phyloP scores from a whole-genome alignment of 306 rosid species.

The Rosa multiflora region DNA sequence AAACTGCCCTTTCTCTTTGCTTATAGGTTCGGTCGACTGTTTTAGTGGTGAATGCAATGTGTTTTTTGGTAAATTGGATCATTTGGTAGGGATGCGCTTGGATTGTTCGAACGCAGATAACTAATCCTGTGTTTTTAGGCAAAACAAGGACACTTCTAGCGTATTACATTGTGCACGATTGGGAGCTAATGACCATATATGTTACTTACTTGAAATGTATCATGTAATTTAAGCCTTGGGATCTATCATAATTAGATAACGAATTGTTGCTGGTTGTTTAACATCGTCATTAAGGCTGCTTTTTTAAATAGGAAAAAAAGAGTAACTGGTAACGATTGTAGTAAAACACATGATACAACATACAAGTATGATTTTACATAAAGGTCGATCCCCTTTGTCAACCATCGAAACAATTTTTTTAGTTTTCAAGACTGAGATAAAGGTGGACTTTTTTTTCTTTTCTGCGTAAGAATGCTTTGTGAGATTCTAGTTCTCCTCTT shows the following conservation, averaged over 20 bases:
- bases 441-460: not conserved
- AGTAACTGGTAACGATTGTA: not conserved
- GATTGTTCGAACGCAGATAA: not conserved
- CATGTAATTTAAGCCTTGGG: not conserved
- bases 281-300: not conserved
- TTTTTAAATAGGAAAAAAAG: not conserved
- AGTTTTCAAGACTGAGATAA: not conserved
- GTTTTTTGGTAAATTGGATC: not conserved
- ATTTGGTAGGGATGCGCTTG: not conserved
- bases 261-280: not conserved
- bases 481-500: not conserved
- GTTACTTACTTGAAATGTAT: not conserved
- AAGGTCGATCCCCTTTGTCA: not conserved
- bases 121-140: not conserved
- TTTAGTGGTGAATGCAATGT: not conserved
- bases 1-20: not conserved
- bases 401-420: not conserved
- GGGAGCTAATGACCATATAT: constrained; percentile 1
- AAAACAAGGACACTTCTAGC: not conserved
- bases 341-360: not conserved
- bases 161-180: not conserved
- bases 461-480: too few species aligned
- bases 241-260: not conserved
- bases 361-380: not conserved
- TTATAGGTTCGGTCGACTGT: not conserved